phyloP scores from a whole-genome alignment of 805 yeast species.

The Zygoascus biomembranicola region DNA sequence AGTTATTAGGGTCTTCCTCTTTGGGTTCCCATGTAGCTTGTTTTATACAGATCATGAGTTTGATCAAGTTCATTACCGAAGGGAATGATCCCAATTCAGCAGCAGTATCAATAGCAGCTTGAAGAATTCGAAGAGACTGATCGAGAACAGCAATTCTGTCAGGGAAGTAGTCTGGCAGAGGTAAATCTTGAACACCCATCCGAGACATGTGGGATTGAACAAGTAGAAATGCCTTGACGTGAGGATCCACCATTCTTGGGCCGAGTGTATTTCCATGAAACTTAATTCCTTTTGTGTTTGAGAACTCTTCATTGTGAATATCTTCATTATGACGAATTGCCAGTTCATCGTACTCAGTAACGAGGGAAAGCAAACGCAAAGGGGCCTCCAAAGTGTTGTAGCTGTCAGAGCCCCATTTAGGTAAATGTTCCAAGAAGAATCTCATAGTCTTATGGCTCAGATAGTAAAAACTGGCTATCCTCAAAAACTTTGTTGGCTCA shows the following conservation, averaged over 20 bases:
- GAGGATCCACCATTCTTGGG: constrained; percentile 73
- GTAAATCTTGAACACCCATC: constrained; percentile 48
- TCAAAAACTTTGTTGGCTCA: constrained; percentile 68
- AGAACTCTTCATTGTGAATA: constrained; percentile 73
- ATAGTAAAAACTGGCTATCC: constrained; percentile 85
- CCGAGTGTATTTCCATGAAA: constrained; percentile 39
- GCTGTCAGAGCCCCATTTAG: not conserved
- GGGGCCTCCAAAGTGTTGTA: not conserved
- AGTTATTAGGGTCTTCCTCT: constrained; percentile 59
- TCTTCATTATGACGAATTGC: constrained; percentile 93
- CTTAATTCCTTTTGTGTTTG: constrained; percentile 50
- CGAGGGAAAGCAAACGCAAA: constrained; percentile 37
- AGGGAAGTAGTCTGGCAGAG: constrained; percentile 91
- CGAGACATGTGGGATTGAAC: constrained; percentile 66
- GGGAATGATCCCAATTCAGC: constrained; percentile 70
- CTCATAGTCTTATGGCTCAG: constrained; percentile 85
- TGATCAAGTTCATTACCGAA: constrained; percentile 54
- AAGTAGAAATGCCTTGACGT: constrained; percentile 65
- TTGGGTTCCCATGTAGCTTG: constrained; percentile 64
- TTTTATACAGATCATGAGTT: constrained; percentile 76
- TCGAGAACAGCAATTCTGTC: constrained; percentile 91
- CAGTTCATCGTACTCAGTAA: constrained; percentile 76
- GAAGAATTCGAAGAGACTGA: constrained; percentile 87
- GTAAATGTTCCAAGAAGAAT: constrained; percentile 42
- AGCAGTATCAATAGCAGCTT: constrained; percentile 84